Evolutionary conservation across 768 basidiomycete species (phyloP), one percentile per base, ranked within the genome.

Genomic region (Paxillus involutus): DNA sequence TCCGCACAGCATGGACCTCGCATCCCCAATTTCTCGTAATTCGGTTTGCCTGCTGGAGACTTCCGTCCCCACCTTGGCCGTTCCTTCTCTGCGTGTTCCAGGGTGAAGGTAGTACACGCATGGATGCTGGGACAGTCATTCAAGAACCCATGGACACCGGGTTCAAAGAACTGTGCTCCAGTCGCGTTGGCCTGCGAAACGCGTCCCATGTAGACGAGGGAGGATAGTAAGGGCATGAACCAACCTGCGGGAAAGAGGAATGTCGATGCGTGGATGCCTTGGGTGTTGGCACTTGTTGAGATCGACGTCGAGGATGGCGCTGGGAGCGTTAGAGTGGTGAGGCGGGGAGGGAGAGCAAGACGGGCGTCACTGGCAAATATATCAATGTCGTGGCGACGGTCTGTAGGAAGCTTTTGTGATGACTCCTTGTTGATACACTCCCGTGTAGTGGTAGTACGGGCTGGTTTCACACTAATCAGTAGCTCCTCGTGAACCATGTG

Each of bases 241-340:
- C 94, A 98, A 11, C 92, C 94, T 1, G 83, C n/a, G 76, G 3
- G 96, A 96, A 96, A 68, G 44, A 97, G 76, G 9, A 99, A 73
- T 7, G 86, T 93, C 88, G 91, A 97, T 37, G 95, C 94, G 61
- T 94, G 85, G 30, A 93, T 73, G 1, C 78, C 74, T 58, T 76
- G 74, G 9, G 63, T 67, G 1, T 45, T 52, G 42, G 71, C 67
- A 14, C 68, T 62, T 36, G 55, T 56, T 9, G 65, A 61, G 14
- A 61, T 55, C 36, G 53, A 54, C 13, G 17, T 4, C 1, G 55
- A 26, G 52, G 64, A 45, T 11, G 63, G 33, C 1, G 51, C 21
- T 21, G 21, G 3, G 21, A 21, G 21, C 21, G 21, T 21, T 21
- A 3, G 21, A 3, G 21, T 21, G 3, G n/a, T 21, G 21, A 21